A percentile compares a stretch with the other conserved stretches of the same genome.
These are phyloP conservation scores for Cucurbita maxima DNA, from an alignment of 306 rosid genomes.

Conservation along the genomic window DNA sequence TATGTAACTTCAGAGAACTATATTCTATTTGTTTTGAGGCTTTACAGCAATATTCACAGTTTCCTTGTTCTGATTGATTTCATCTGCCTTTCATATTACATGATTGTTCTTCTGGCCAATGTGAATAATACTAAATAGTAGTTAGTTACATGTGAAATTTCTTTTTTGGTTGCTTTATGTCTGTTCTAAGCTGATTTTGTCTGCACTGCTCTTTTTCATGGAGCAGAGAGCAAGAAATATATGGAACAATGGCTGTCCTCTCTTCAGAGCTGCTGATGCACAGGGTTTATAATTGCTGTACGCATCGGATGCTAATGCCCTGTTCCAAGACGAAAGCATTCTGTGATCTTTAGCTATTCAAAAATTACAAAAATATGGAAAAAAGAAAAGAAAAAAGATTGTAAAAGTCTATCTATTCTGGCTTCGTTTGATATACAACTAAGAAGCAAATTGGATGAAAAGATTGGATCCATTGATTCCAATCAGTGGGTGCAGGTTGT, in stretches of 20 bases:
- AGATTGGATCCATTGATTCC: background rate
- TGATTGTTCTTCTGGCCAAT: background rate
- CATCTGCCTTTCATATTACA: background rate
- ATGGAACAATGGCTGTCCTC: constrained; percentile 78
- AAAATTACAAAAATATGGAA: background rate
- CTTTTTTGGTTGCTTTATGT: background rate
- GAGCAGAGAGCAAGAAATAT: constrained; percentile 63
- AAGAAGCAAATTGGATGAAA: background rate
- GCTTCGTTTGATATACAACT: background rate
- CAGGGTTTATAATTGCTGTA: background rate
- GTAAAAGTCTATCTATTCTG: background rate
- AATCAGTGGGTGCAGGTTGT: background rate
- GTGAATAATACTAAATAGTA: background rate
- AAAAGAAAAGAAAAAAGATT: background rate
- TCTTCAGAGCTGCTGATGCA: constrained; percentile 47
- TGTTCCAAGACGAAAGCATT: background rate
- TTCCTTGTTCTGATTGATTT: background rate
- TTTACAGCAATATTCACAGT: background rate
- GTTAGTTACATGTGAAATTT: background rate
- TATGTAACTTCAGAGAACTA: background rate
- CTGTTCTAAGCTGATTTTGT: background rate
- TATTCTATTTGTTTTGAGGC: background rate
- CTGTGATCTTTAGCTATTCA: background rate
- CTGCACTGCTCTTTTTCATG: constrained; percentile 13
- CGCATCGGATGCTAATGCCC: background rate